These are phyloP conservation scores for Fraxinus cuspidata DNA, from an alignment of 257 asterid genomes.

Conservation along the genomic window DNA sequence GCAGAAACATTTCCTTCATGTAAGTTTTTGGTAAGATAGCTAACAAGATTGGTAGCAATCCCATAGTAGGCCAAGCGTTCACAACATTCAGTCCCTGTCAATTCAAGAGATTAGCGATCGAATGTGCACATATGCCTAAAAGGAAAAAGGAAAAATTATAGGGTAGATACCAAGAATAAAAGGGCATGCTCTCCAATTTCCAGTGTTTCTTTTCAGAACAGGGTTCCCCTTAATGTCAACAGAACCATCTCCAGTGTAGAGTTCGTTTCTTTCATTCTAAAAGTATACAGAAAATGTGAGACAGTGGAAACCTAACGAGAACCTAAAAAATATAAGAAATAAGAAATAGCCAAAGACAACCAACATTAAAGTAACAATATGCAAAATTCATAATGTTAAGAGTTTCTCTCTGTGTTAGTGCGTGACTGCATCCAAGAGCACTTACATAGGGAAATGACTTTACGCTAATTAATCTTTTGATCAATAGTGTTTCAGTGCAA, in stretches of 20 bases:
- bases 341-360: not conserved
- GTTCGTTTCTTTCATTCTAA: constrained; percentile 54
- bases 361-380: not conserved
- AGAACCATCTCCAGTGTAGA: constrained; percentile 89
- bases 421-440: constrained; percentile 7
- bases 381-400: not conserved
- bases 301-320: not conserved
- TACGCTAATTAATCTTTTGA: not conserved
- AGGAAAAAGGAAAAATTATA: not conserved
- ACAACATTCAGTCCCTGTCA: constrained; percentile 92
- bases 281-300: not conserved
- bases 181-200: constrained; percentile 98
- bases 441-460: not conserved
- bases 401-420: not conserved
- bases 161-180: constrained; percentile 69
- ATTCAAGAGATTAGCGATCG: constrained; percentile 25
- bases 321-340: not conserved
- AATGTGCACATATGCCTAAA: not conserved
- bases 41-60: constrained; percentile 88
- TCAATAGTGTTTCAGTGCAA: constrained; percentile 1
- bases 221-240: constrained; percentile 90
- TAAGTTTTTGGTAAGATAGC: constrained; percentile 78
- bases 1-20: constrained; percentile 96
- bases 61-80: constrained; percentile 98
- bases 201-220: constrained; percentile 83